Evolutionary conservation across 202 grass and related monocot genomes (phyloP), one percentile per base, ranked within the genome.

Genomic region (Thinopyrum obtusiflorum): DNA sequence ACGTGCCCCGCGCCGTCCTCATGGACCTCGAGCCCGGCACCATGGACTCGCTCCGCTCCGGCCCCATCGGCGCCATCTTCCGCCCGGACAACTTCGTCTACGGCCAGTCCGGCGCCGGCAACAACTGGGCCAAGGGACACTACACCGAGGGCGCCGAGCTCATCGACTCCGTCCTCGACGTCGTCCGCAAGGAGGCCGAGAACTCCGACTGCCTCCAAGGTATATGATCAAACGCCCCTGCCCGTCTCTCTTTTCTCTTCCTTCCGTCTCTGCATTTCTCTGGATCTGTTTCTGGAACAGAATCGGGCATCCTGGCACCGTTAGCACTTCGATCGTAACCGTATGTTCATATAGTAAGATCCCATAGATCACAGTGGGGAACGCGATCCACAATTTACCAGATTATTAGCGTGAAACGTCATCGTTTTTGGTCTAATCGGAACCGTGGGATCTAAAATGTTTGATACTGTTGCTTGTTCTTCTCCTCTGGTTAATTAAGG

Each of bases 11-110:
- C 37, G 94, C 94, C 31, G 93, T 95, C 62, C 90, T 95, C 76
- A 89, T 95, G 81, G 93, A 95, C 89, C 90, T 95, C 7, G 93
- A 95, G 88, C 93, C 93, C 0, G 93, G 93, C n/a, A 97, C 94
- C 57, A 97, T 97, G 94, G 92, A 97, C 68, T 89, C 93, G 4
- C 89, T 95, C 69, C 90, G 91, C 29, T 84, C 93, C 0, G 90
- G 93, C 1, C 90, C 90, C 49, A 90, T 92, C 70, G 93, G 93
- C 65, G 84, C 67, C 88, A 94, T 97, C 86, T 94, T 97, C 68
- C 89, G 92, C 49, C 94, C 92, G 5, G 94, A 97, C 85, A 93
- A 93, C 83, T 94, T 94, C 69, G 88, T 94, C 69, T 94, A 79
- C 85, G 93, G 93, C 26, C 93, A 94, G 82, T 92, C 90, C 65